Evolutionary conservation across 78 protist species (phyloP), one percentile per base, ranked within the genome.

Genomic region (Dictyostelium purpureum): DNA sequence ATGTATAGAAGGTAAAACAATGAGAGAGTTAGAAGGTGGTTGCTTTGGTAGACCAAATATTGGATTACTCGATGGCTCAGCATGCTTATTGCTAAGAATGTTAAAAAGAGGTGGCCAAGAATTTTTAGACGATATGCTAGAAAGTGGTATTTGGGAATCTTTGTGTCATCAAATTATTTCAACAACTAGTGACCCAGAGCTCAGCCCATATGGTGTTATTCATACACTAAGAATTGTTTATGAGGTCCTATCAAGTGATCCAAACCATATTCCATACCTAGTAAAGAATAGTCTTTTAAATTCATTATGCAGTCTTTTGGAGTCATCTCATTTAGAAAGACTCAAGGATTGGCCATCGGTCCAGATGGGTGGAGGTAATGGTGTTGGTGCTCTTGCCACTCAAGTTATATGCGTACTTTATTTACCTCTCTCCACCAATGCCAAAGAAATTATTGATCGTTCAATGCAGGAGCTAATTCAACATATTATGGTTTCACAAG

Each of bases 121-220:
- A 19, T 69, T 88, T 42, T 28, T 76, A 10, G 94, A 89, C 4
- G 63, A 45, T 1, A 21, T 89, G 19, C 24, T 49, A 31, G 94
- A 67, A 11, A 31, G 54, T 70, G 94, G 94, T 59, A 45, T 89
- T n/a, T 89, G 94, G 94, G 94, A 89, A 35, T 45, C 79, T 1
- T n/a, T 89, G 28, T 89, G 87, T 38, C 88, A 77, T 78, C 94
- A 88, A 43, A 66, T 88, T 42, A 77, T 38, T 47, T 14, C 33
- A 5, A n/a, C 43, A n/a, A 88, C 85, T 1, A 42, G 63, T 31
- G 79, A 67, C 14, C 35, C 51, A 16, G 94, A 89, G 26, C 35
- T 89, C 24, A 65, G 79, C 6, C 94, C 94, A 33, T 38, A 19
- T 24, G 94, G 94, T 24, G 26, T 89, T 21, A 74, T 78, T 33